Conservation (phyloP, 108 stramenopile species). For the Epithemia pelagica region DNA sequence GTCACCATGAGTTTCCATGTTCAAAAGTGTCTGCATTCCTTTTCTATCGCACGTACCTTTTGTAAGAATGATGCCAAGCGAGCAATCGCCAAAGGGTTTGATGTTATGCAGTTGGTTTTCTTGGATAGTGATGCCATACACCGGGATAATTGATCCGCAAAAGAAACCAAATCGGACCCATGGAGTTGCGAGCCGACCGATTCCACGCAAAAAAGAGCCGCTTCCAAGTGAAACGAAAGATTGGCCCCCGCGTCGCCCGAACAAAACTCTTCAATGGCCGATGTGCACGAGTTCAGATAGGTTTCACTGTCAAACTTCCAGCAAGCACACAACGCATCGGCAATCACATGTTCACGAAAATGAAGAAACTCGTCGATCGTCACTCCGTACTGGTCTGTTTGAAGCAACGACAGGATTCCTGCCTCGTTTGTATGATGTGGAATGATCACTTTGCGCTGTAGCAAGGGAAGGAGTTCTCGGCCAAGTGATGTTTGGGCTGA, state of each 20-base stretch:
- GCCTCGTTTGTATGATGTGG: slow-evolving; percentile 33
- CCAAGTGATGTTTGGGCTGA: slow-evolving; percentile 32
- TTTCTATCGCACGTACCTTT: no score
- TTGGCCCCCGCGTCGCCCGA: slow-evolving; percentile 23
- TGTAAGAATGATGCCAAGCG: slow-evolving; percentile 38
- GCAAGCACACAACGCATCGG: slow-evolving; percentile 47
- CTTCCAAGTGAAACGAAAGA: slow-evolving; percentile 64
- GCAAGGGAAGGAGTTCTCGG: slow-evolving; percentile 46
- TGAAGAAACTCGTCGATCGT: slow-evolving; percentile 45
- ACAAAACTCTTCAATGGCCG: slow-evolving; percentile 76
- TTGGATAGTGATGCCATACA: slow-evolving; percentile 38
- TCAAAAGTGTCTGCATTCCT: slow-evolving; percentile 3
- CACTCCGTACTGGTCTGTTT: slow-evolving; percentile 25
- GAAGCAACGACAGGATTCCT: slow-evolving; percentile 11
- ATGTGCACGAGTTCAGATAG: slow-evolving; percentile 57
- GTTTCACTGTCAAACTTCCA: slow-evolving; percentile 29
- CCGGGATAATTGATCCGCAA: slow-evolving; percentile 16
- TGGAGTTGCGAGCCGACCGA: slow-evolving; percentile 28
- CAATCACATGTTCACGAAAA: slow-evolving; percentile 48
- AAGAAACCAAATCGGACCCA: not conserved
- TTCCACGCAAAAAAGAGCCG: slow-evolving; percentile 62
- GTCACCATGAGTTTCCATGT: not conserved
- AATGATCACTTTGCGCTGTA: slow-evolving; percentile 70
- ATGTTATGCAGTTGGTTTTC: slow-evolving; percentile 32
- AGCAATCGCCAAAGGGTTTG: slow-evolving; percentile 43